Base-by-base conservation (phyloP, 108 stramenopile genomes). In the Stephanodiscus triporus region DNA sequence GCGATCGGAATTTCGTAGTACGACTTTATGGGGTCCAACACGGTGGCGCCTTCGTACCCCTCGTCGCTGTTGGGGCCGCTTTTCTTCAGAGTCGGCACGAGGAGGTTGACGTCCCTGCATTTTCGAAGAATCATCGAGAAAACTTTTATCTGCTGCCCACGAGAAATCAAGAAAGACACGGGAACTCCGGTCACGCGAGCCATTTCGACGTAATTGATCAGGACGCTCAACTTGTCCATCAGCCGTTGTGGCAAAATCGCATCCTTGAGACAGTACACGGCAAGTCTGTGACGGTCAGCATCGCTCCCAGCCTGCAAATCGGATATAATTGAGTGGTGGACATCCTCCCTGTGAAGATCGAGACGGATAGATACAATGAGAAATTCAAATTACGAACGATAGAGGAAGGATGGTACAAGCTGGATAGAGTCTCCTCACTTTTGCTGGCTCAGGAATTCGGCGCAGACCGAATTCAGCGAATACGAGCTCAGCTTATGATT, bases 81-180 rank as follows among this genome's bases (percentile, higher is more conserved):
- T 73, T 96, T 96, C 69, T 85, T 78, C 54, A 99, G 73, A 11
- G 97, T 96, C 11, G 99, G 99, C 22, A 99, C 96, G 24, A 98
- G 83, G 59, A 99, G 76, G 29, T 96, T 86, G 37, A 88, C 93
- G 32, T 84, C 71, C 30, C 92, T 88, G 73, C 97, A 97, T 73
- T 98, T 98, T 49, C 99, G 85, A 68, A 98, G 75, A 74, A 99
- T 92, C 99, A 99, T 99, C 69, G 86, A 87, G 82, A 95, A 97
- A 37, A 99, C 99, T 82, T 99, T 99, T 86, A 99, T 99, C 86
- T 99, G 99, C 84, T 99, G 98, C 7, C 99, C 99, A 38, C 99
- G 89, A 11, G 94, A 80, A 55, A 99, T 96, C 37, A 99, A 77
- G 68, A 97, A 99, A 47, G 86, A 89, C 80, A 98, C 83, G 22